Conservation (phyloP, 345 rosid species). For the Streptanthus diversifolius region DNA sequence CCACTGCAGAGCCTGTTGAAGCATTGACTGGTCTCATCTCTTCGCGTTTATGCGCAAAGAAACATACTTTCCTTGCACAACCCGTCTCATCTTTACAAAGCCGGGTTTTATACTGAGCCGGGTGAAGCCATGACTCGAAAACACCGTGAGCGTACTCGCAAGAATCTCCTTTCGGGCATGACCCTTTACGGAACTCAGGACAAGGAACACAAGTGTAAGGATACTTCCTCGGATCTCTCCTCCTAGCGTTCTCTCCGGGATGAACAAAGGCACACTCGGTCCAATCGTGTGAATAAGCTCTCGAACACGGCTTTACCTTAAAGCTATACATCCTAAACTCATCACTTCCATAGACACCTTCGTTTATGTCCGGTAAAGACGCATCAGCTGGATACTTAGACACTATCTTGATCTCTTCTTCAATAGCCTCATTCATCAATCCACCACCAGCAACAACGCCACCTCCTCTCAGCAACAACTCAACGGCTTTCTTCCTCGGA, state of each 20-base stretch:
- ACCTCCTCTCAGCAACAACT: conserved; percentile 66
- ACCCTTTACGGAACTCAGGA: conserved; percentile 93
- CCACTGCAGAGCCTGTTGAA: conserved; percentile 89
- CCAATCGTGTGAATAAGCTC: conserved; percentile 99
- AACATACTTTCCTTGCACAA: conserved; percentile 87
- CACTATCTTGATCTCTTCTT: conserved; percentile 27
- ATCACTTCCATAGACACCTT: conserved; percentile 74
- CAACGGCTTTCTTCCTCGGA: conserved; percentile 47
- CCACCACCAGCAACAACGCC: background rate
- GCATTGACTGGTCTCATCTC: conserved; percentile 93
- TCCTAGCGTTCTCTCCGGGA: conserved; percentile 97
- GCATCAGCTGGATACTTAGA: conserved; percentile 71
- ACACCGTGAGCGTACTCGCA: conserved; percentile 99
- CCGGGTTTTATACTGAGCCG: conserved; percentile 90
- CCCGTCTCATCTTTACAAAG: conserved; percentile 95
- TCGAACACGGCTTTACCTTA: conserved; percentile 95
- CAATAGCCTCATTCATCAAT: conserved; percentile 31
- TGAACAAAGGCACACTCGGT: conserved; percentile 97
- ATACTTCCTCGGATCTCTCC: conserved; percentile 91
- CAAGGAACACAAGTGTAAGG: conserved; percentile 95
- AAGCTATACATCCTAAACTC: conserved; percentile 94
- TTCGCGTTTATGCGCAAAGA: conserved; percentile 90
- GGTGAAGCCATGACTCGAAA: conserved; percentile 98
- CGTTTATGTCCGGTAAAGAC: conserved; percentile 79
- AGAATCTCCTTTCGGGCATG: conserved; percentile 82